Conservation (phyloP, 2,329 filamentous ascomycete species). For the Colletotrichum incanum region DNA sequence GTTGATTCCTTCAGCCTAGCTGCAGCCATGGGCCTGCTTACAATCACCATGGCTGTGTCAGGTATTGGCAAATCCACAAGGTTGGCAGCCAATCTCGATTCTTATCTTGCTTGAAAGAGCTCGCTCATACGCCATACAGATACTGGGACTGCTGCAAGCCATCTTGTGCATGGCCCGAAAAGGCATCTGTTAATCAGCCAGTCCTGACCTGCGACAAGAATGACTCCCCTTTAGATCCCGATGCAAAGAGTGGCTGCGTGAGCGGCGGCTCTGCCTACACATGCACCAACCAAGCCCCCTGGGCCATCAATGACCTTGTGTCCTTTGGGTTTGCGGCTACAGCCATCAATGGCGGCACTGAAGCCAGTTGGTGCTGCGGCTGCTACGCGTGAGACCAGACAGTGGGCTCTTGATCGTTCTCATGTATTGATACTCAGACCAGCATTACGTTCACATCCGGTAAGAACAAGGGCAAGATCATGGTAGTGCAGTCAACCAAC, state of each 20-base stretch:
- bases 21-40: neutral
- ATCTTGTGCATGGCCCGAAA: constrained; percentile 74
- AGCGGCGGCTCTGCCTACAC: constrained; percentile 70
- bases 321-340: constrained; percentile 78
- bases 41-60: neutral
- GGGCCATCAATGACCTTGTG: constrained; percentile 70
- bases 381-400: constrained; percentile 67
- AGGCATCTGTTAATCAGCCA: constrained; percentile 66
- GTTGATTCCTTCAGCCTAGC: neutral
- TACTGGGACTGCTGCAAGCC: constrained; percentile 82
- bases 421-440: constrained; percentile 47
- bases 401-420: neutral
- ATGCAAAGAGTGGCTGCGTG: constrained; percentile 68
- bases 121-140: constrained; percentile 46
- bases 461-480: constrained; percentile 70
- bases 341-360: constrained; percentile 67
- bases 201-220: constrained; percentile 69
- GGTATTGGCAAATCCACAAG: constrained; percentile 13
- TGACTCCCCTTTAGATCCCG: constrained; percentile 68
- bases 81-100: neutral
- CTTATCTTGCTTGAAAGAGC: neutral
- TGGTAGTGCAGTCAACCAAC: constrained; percentile 77
- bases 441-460: constrained; percentile 68
- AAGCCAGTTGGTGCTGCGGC: constrained; percentile 76
- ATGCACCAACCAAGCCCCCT: constrained; percentile 75